phyloP scores from a whole-genome alignment of 495 filamentous ascomycete species.

The Neurospora sp. region DNA sequence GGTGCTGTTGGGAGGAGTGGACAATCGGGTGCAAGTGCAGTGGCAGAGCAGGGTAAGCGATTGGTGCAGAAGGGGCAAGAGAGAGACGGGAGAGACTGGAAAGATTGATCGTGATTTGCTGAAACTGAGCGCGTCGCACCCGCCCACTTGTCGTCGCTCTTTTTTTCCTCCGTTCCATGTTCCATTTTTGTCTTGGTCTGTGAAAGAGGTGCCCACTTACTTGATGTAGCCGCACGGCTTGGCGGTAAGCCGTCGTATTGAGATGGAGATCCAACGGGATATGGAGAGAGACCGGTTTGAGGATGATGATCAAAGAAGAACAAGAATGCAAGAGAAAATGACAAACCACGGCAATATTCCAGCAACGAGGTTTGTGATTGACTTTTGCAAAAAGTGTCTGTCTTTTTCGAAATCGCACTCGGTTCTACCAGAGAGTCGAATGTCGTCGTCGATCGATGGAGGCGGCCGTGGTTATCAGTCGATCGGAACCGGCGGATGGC shows the following conservation, averaged over 20 bases:
- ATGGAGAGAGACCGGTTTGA: background rate
- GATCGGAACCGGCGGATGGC: background rate
- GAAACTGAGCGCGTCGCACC: background rate
- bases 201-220: background rate
- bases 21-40: background rate
- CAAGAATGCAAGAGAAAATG: slow-evolving; percentile 5
- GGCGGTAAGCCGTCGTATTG: slow-evolving; percentile 1
- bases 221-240: background rate
- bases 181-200: background rate
- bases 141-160: background rate
- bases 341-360: slow-evolving; percentile 29
- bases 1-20: background rate
- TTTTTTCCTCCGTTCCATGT: background rate
- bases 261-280: background rate
- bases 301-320: slow-evolving; percentile 4
- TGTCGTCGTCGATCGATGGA: background rate
- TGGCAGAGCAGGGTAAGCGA: background rate
- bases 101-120: background rate
- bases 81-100: background rate
- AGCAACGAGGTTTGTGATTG: slow-evolving; percentile 26
- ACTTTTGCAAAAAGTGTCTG: background rate
- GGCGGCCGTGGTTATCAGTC: background rate
- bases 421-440: slow-evolving; percentile 2
- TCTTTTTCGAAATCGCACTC: background rate
- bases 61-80: background rate